Base-by-base conservation (phyloP, 1,284 basidiomycete genomes). In the Ustilago hordei region DNA sequence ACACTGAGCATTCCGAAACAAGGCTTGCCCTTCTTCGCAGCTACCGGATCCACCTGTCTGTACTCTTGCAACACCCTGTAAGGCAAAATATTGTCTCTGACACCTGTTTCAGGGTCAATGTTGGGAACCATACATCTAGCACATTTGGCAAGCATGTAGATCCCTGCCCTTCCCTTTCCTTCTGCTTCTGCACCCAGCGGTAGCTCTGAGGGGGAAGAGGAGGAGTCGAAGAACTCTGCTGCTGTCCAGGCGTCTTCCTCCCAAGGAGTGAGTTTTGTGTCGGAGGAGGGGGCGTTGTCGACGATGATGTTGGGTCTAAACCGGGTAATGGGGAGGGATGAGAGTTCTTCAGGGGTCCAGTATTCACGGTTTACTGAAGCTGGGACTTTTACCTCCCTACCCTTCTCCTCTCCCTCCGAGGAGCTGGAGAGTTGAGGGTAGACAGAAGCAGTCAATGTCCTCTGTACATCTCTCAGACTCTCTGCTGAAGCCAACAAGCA, bases 221-320 rank as follows among this genome's bases (percentile, higher is more conserved):
- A 28, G 23, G 23, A 32, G 39, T 73, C 62, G 32, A 84, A 80
- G 8, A 81, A 55, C 47, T 84, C 82, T 41, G 81, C 63, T 9
- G 75, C 60, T 4, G 73, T 78, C 75, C 79, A 84, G 23, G 65
- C 69, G 58, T 84, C 82, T 59, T 84, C 82, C 53, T 84, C 82
- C 78, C 81, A 84, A 1, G 81, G 65, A 8, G 54, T 66, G 34
- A 82, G 75, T 6, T 50, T 45, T 13, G 60, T 50, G 2, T 28
- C 36, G 17, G 66, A 53, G 12, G 35, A 23, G 23, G 62, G 50
- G 1, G 74, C 58, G 15, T 74, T 57, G n/a, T 74, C 69, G 59
- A 84, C 41, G 55, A 82, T 62, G 57, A 84, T 81, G 69, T 84
- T 84, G 58, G 80, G 80, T 2, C 82, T 62, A 66, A 82, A 84